These are phyloP conservation scores for Balakata baccata DNA, from an alignment of 345 rosid species.

Conservation along the genomic window DNA sequence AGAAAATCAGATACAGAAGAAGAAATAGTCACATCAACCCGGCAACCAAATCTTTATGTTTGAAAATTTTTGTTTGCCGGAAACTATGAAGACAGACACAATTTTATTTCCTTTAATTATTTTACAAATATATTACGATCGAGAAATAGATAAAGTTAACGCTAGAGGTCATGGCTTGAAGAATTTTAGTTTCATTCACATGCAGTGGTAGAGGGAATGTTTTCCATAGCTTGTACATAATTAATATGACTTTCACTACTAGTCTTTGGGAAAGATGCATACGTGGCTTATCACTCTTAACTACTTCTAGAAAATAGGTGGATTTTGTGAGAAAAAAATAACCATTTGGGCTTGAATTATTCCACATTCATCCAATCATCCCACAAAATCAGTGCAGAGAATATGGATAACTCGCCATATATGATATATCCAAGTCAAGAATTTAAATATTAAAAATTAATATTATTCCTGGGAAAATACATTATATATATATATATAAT, in stretches of 20 bases:
- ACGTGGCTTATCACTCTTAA: background rate
- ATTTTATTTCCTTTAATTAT: too few species aligned
- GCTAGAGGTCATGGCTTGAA: constrained; percentile 17
- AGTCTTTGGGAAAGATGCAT: too few species aligned
- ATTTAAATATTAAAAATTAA: background rate
- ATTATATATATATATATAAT: background rate
- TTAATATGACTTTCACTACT: too few species aligned
- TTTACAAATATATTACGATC: too few species aligned
- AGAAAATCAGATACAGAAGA: constrained; percentile 14
- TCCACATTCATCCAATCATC: background rate
- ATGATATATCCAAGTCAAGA: background rate
- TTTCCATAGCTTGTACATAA: background rate
- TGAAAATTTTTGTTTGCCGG: constrained; percentile 22
- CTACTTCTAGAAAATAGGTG: constrained; percentile 18
- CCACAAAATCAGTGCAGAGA: constrained; percentile 35
- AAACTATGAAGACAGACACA: background rate
- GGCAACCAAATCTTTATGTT: constrained; percentile 40
- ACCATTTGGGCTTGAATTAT: background rate
- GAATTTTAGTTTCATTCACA: constrained; percentile 30
- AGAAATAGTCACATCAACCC: constrained; percentile 35
- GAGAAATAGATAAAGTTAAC: constrained; percentile 7
- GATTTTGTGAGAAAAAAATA: background rate
- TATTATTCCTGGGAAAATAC: too few species aligned
- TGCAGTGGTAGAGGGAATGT: constrained; percentile 2
- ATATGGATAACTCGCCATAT: background rate